phyloP scores from a whole-genome alignment of 805 yeast genomes.

The Saturnispora diversa region DNA sequence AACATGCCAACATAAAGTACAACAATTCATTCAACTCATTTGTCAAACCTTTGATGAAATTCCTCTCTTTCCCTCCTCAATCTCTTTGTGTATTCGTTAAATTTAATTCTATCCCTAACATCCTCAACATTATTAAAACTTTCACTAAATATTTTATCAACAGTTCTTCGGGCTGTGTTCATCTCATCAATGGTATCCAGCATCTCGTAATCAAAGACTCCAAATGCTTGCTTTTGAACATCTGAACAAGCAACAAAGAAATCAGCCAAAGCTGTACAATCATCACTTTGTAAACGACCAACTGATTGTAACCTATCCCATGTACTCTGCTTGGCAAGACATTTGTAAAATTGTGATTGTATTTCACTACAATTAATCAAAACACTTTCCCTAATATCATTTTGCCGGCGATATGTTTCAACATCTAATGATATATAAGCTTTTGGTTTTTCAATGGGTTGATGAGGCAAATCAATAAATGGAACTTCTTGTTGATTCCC shows the following conservation, averaged over 20 bases:
- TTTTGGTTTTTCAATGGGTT: slow-evolving; percentile 8
- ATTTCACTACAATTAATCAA: slow-evolving; percentile 30
- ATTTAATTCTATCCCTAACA: slow-evolving; percentile 20
- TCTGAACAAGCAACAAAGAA: slow-evolving; percentile 27
- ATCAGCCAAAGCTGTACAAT: slow-evolving; percentile 24
- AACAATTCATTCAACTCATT: not conserved
- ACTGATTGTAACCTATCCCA: slow-evolving; percentile 16
- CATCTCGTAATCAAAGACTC: slow-evolving; percentile 27
- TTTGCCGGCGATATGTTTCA: slow-evolving; percentile 25
- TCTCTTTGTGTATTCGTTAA: slow-evolving; percentile 21
- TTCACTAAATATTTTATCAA: slow-evolving; percentile 26
- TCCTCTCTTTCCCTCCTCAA: slow-evolving; percentile 26
- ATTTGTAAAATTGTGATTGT: slow-evolving; percentile 23
- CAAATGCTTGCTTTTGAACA: slow-evolving; percentile 27
- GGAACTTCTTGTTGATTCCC: too few species aligned
- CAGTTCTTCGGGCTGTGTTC: slow-evolving; percentile 22
- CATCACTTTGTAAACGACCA: slow-evolving; percentile 17
- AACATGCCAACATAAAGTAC: not conserved
- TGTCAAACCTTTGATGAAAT: slow-evolving; percentile 17
- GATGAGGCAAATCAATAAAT: slow-evolving; percentile 5
- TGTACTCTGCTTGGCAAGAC: slow-evolving; percentile 19
- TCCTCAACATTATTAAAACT: slow-evolving; percentile 24
- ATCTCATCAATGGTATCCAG: slow-evolving; percentile 25
- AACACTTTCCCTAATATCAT: slow-evolving; percentile 24
- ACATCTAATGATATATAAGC: slow-evolving; percentile 15